phyloP scores from a whole-genome alignment of 2,329 filamentous ascomycete genomes.

The Plectosphaerella cucumerina region DNA sequence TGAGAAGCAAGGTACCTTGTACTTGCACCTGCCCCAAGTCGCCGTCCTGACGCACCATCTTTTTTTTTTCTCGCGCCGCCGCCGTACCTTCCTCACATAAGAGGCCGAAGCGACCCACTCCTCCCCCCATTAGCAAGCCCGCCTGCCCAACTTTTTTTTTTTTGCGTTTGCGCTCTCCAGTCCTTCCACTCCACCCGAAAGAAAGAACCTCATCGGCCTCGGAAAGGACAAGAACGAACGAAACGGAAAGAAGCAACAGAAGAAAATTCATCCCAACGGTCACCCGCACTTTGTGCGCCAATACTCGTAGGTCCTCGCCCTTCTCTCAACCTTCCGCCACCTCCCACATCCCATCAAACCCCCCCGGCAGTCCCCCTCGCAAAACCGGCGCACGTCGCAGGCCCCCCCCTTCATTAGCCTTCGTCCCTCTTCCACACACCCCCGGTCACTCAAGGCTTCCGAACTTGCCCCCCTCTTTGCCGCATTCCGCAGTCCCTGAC shows the following conservation, averaged over 20 bases:
- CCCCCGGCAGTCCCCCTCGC: too few relatives aligned
- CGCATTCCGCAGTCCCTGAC: constrained; percentile 3
- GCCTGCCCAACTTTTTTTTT: constrained; percentile 10
- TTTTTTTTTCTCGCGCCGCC: not conserved
- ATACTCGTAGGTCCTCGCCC: too few relatives aligned
- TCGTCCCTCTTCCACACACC: not conserved
- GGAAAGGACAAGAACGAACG: not conserved
- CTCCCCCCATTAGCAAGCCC: constrained; percentile 10
- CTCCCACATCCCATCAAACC: too few relatives aligned
- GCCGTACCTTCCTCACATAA: constrained; percentile 11
- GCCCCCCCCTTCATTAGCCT: not conserved
- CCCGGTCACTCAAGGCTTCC: not conserved
- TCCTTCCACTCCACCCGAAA: not conserved
- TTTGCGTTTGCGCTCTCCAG: not conserved
- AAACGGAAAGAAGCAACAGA: not conserved
- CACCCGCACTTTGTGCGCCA: too few relatives aligned
- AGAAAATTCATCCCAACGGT: not conserved
- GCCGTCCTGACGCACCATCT: constrained; percentile 5
- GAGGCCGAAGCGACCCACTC: constrained; percentile 9
- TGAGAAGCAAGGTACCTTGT: not conserved
- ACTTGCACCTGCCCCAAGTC: constrained; percentile 1
- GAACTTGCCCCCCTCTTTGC: constrained; percentile 5
- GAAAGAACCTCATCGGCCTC: not conserved
- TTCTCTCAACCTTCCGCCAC: too few relatives aligned
- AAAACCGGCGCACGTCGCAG: too few relatives aligned